Base-by-base conservation (phyloP, 2,329 filamentous ascomycete genomes). In the Sphaceloma murrayae region DNA sequence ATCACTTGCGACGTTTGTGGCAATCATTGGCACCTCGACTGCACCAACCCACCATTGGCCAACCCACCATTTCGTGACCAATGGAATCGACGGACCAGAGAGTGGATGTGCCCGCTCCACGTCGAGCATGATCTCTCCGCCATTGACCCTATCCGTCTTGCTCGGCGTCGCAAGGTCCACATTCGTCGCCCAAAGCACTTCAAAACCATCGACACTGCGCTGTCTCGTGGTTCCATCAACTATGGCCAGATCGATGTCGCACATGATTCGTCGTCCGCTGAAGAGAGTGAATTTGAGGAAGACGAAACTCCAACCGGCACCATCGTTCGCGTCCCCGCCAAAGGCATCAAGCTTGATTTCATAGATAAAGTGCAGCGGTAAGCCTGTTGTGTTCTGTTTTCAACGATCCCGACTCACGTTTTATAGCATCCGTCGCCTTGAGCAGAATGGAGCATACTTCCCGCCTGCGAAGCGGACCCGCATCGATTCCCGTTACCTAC, bases 81-180 rank as follows among this genome's bases (percentile, higher is more conserved):
- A 51, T 58, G 72, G 40, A 68, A 69, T 52, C 68, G 69, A 40
- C 70, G 81, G 42, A 78, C 80, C 34, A 67, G 70, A 56, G 82
- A 79, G 45, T 98, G 87, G 85, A 82, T 79, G 62, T 98, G 91
- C 58, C 89, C 89, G 39, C 78, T 83, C 51, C 91, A 98, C 59
- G 71, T 82, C 31, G 85, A 91, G 43, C 80, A 89, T 50, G 73
- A 88, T 46, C 69, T 94, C 46, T 66, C 66, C 21, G 66, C 73
- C 34, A 64, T 80, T 14, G 75, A 79, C 6, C 52, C 53, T 5
- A 53, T 52, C 17, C 46, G 46, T 6, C 40, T 47, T 4, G 46
- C 44, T 30, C 46, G 44, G 11, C 46, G 48, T 10, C 59, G 63
- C 31, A 61, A 56, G 36, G 50, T 62, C n/a, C 67, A 68, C 53